phyloP scores from a whole-genome alignment of 352 stramenopile genomes.

The Halophytophthora polymorphica region DNA sequence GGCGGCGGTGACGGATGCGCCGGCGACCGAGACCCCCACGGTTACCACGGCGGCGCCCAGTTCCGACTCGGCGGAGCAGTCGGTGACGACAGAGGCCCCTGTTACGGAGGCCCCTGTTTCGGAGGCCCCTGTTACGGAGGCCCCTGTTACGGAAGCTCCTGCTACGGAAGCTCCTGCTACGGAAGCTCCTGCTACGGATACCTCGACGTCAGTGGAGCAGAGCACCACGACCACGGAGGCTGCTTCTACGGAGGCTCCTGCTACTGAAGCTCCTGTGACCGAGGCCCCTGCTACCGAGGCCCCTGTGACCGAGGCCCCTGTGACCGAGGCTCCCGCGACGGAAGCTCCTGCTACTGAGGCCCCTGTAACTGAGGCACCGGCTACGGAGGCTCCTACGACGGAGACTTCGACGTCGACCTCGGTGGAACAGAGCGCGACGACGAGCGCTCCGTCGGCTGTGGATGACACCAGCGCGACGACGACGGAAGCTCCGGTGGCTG shows the following conservation, averaged over 20 bases:
- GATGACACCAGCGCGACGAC: constrained; percentile 1
- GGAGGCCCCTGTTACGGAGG: constrained; percentile 7
- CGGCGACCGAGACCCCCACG: constrained; percentile 5
- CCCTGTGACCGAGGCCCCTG: background rate
- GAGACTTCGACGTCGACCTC: constrained; percentile 10
- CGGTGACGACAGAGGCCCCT: no score
- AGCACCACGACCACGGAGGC: constrained; percentile 2
- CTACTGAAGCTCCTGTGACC: constrained; percentile 9
- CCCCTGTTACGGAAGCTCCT: constrained; percentile 8
- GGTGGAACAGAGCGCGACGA: constrained; percentile 5
- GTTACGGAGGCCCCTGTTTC: constrained; percentile 2
- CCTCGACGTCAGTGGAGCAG: background rate
- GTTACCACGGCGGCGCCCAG: background rate
- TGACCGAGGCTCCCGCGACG: constrained; percentile 8
- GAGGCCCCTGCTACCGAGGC: constrained; percentile 4
- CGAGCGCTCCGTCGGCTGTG: background rate
- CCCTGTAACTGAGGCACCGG: constrained; percentile 3
- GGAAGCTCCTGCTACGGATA: background rate
- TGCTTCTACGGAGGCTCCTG: constrained; percentile 4
- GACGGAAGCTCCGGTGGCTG: background rate
- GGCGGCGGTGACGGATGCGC: constrained; percentile 8
- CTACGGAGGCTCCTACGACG: background rate
- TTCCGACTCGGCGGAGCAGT: background rate
- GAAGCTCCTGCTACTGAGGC: constrained; percentile 3
- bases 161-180: background rate